These are phyloP conservation scores for Chlamydomonas schloesseri DNA, from an alignment of 139 green algal species.

Conservation along the genomic window DNA sequence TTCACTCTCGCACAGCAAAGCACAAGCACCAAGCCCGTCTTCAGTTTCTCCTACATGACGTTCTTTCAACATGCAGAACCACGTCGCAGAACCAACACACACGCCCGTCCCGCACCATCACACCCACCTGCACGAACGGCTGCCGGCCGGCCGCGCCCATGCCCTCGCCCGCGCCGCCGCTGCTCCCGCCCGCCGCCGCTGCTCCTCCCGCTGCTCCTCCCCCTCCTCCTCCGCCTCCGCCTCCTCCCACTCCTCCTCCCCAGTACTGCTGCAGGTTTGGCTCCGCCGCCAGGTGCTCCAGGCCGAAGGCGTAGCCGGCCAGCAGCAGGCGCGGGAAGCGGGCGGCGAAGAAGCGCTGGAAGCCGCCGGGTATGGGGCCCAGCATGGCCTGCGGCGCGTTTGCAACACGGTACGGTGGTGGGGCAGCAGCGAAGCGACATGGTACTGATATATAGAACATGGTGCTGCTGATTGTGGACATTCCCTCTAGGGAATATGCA, in stretches of 20 bases:
- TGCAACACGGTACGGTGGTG: not conserved
- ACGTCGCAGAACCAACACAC: no score
- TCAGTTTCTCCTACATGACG: no score
- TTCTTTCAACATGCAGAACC: no score
- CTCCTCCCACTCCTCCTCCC: not conserved
- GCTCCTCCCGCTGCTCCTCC: no score
- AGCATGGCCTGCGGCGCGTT: slow-evolving; percentile 50
- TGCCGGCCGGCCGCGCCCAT: not conserved
- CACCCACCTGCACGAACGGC: slow-evolving; percentile 45
- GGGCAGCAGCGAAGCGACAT: not conserved
- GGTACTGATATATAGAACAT: no score
- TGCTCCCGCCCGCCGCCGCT: no score
- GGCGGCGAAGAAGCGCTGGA: slow-evolving; percentile 83
- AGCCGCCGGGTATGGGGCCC: slow-evolving; percentile 78
- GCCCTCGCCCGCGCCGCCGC: no score
- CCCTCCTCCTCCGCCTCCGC: not conserved
- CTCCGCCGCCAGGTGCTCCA: slow-evolving; percentile 63
- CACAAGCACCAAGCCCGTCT: no score
- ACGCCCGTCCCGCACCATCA: not conserved
- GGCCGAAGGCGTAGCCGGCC: slow-evolving; percentile 83
- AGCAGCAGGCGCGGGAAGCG: slow-evolving; percentile 92
- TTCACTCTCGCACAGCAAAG: no score
- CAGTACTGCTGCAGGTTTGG: slow-evolving; percentile 77
- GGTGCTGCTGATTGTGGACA: no score
- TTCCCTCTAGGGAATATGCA: no score